Evolutionary conservation across 2,329 filamentous ascomycete species (phyloP).

Genomic region (Colletotrichum godetiae): DNA sequence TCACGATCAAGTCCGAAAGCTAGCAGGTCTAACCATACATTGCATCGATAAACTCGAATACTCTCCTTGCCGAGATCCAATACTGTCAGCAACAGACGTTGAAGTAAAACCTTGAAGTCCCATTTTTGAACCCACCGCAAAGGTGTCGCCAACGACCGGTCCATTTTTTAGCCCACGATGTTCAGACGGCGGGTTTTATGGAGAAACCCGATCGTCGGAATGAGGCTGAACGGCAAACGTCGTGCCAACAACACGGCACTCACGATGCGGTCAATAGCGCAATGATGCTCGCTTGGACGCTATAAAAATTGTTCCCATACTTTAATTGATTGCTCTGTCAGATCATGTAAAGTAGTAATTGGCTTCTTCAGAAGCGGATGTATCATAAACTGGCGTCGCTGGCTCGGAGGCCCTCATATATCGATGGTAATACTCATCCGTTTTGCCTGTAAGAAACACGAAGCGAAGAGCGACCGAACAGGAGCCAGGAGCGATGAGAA

Average conservation of each 20-base stretch:
- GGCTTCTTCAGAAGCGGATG: too few species aligned
- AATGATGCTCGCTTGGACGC: background rate
- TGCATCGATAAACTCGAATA: background rate
- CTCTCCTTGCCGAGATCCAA: background rate
- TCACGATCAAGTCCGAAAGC: background rate
- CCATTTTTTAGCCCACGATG: conserved; percentile 8
- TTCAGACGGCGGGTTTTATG: background rate
- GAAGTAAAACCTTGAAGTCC: background rate
- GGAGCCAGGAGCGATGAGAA: too few species aligned
- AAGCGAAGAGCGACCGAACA: too few species aligned
- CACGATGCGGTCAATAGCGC: background rate
- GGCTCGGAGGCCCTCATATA: too few species aligned
- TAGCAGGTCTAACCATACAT: background rate
- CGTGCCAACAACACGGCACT: background rate
- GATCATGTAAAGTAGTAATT: too few species aligned
- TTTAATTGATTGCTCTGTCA: too few species aligned
- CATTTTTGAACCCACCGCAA: conserved; percentile 4
- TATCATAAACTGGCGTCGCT: too few species aligned
- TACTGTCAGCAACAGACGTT: background rate
- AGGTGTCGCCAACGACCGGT: background rate
- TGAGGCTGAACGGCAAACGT: background rate
- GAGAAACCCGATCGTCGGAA: background rate
- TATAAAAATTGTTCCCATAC: too few species aligned
- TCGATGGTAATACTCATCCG: too few species aligned
- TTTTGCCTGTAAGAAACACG: too few species aligned